phyloP scores from a whole-genome alignment of 1,139 yeast genomes.

The Magnusiomyces magnusii region DNA sequence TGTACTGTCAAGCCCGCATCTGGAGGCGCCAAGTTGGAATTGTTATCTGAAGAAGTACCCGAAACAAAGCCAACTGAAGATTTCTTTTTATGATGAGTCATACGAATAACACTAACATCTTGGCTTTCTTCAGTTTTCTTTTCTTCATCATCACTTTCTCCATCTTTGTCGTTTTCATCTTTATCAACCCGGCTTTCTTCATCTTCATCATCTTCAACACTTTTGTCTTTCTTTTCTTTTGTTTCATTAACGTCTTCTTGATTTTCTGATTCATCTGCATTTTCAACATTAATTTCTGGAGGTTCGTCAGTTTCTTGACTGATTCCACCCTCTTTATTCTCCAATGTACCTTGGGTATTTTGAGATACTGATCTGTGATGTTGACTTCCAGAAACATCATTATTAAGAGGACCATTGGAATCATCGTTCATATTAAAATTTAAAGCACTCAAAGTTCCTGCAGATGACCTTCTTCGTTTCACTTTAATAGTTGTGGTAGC shows the following conservation, averaged over 20 bases:
- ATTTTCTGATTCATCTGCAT: too few species aligned
- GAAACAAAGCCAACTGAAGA: not conserved
- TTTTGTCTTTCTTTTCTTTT: too few species aligned
- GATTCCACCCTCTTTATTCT: too few species aligned
- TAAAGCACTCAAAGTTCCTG: constrained; percentile 10
- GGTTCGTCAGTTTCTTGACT: not conserved
- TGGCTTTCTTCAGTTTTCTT: not conserved
- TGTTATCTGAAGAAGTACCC: not conserved
- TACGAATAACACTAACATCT: not conserved
- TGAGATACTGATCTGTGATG: not conserved
- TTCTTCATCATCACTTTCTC: not conserved
- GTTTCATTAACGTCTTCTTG: too few species aligned
- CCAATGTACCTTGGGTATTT: too few species aligned
- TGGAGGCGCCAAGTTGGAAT: not conserved
- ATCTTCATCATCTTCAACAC: not conserved
- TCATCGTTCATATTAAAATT: not conserved
- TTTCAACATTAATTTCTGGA: not conserved
- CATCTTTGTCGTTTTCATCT: not conserved
- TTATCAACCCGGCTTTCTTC: too few species aligned
- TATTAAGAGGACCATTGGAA: too few species aligned
- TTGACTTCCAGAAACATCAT: not conserved
- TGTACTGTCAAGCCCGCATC: not conserved
- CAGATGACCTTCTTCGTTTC: constrained; percentile 3
- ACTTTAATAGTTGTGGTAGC: constrained; percentile 14
- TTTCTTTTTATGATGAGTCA: not conserved